These are phyloP conservation scores for Xylaria sp. DNA, from an alignment of 2,329 filamentous ascomycete species.

Conservation along the genomic window DNA sequence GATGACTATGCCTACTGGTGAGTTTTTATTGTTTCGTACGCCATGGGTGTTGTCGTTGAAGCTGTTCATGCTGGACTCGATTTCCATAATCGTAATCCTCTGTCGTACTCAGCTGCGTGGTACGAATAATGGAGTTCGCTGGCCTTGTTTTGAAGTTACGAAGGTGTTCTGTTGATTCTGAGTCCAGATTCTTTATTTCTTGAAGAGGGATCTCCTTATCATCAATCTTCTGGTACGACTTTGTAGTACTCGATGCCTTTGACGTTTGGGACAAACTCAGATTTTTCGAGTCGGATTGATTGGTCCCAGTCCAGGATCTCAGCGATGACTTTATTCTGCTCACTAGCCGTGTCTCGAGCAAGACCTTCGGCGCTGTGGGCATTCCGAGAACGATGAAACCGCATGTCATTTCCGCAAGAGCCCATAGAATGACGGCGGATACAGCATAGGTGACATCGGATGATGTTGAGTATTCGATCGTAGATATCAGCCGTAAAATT, in stretches of 20 bases:
- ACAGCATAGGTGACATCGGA: constrained; percentile 52
- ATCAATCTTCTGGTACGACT: constrained; percentile 40
- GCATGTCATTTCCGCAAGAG: constrained; percentile 56
- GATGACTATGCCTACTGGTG: no score
- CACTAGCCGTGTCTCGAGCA: constrained; percentile 44
- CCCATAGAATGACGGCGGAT: constrained; percentile 56
- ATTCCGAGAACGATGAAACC: constrained; percentile 56
- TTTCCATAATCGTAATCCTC: constrained; percentile 36
- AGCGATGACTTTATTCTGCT: constrained; percentile 37
- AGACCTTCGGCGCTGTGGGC: constrained; percentile 53
- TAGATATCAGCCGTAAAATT: constrained; percentile 51
- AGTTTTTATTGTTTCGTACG: constrained; percentile 17
- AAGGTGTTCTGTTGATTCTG: constrained; percentile 43
- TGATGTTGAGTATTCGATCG: constrained; percentile 47
- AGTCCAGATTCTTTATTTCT: constrained; percentile 32
- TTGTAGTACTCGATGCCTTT: constrained; percentile 12
- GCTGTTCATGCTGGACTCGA: constrained; percentile 30
- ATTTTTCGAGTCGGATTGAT: constrained; percentile 30
- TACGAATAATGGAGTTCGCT: constrained; percentile 40
- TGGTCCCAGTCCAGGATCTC: constrained; percentile 37
- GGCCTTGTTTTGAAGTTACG: constrained; percentile 28
- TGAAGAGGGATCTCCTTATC: constrained; percentile 39
- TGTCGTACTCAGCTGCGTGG: constrained; percentile 38
- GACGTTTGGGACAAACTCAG: constrained; percentile 26
- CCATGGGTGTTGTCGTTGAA: constrained; percentile 36